Percentiles rank a stretch among this genome's conserved stretches.
Evolutionary conservation across 2,329 filamentous ascomycete species (phyloP).

Genomic region (Hymenoscyphus repandus): DNA sequence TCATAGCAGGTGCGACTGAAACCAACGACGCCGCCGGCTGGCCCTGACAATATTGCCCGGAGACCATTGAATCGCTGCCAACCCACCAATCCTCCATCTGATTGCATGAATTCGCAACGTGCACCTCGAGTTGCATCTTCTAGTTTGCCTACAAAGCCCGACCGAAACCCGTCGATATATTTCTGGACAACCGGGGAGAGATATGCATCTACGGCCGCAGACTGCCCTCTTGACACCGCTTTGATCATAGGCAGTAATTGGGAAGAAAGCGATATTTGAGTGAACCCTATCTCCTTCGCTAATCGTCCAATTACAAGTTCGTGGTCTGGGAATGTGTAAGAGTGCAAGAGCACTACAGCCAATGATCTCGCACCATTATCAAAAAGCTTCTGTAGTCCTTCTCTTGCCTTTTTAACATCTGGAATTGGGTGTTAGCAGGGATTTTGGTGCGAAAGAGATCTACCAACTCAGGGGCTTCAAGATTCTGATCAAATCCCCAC

Average conservation of each 20-base stretch:
- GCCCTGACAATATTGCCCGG: conserved; percentile 68
- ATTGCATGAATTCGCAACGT: conserved; percentile 88
- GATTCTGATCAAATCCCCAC: conserved; percentile 43
- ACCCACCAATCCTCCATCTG: conserved; percentile 56
- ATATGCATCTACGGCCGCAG: conserved; percentile 70
- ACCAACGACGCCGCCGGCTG: conserved; percentile 50
- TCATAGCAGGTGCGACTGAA: conserved; percentile 59
- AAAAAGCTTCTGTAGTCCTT: conserved; percentile 53
- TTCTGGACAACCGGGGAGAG: conserved; percentile 66
- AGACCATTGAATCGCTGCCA: conserved; percentile 79
- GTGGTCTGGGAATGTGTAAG: conserved; percentile 85
- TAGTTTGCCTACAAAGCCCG: conserved; percentile 77
- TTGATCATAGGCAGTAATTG: conserved; percentile 65
- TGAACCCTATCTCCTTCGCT: conserved; percentile 74
- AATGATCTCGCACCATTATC: conserved; percentile 66
- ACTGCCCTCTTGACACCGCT: conserved; percentile 62
- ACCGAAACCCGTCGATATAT: conserved; percentile 71
- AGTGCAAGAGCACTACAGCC: conserved; percentile 87
- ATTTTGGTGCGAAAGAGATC: too few relatives aligned
- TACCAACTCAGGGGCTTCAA: conserved; percentile 43
- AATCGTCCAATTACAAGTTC: conserved; percentile 72
- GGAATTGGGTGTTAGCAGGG: too few relatives aligned
- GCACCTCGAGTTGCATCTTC: conserved; percentile 58
- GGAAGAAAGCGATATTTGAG: conserved; percentile 68
- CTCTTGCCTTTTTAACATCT: conserved; percentile 59